Base-by-base conservation (phyloP, 305 asterid genomes). In the Plantago lanceolata region DNA sequence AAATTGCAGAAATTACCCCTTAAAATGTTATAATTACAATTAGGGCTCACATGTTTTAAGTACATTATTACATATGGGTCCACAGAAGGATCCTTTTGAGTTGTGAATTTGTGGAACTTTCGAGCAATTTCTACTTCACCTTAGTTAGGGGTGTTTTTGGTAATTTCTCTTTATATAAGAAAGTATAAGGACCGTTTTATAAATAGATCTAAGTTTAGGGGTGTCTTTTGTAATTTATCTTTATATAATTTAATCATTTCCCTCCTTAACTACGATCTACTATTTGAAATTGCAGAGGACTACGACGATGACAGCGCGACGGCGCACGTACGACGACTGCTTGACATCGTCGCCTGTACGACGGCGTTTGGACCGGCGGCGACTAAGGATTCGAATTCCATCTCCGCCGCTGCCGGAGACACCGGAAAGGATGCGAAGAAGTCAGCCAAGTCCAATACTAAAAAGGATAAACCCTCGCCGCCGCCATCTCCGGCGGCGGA, bases 361-460 rank as follows among this genome's bases (percentile, higher is more conserved):
- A 80, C 95, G 79, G 77, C 85, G 28, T 90, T 87, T 51, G 99
- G 99, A 66, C 87, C 89, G 69, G 82, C 95, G 77, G 86, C 81
- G 67, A 78, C 17, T 66, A 78, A 76, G 74, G 81, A 72, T 15
- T 15, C 69, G 11, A 47, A 76, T 35, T 19, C 69, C 6, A 19
- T 76, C 65, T 48, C 72, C 16, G 58, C 72, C 19, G 12, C n/a
- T 45, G 16, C 68, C 59, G 45, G 63, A 69, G 86, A 78, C 6
- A 55, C 59, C 26, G 62, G 56, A 13, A 81, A 79, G 78, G 88
- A 85, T 75, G 84, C 84, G 6, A 87, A 87, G 80, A 89, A 79
- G 68, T 75, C 94, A 53, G 78, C 70, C 77, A 87, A 82, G 78
- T 71, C 83, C 16, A 78, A 67, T 69, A 76, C 76, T 65, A 68